Base-by-base conservation (phyloP, 192 early-diverging fungal species). In the Cladochytrium replicatum region DNA sequence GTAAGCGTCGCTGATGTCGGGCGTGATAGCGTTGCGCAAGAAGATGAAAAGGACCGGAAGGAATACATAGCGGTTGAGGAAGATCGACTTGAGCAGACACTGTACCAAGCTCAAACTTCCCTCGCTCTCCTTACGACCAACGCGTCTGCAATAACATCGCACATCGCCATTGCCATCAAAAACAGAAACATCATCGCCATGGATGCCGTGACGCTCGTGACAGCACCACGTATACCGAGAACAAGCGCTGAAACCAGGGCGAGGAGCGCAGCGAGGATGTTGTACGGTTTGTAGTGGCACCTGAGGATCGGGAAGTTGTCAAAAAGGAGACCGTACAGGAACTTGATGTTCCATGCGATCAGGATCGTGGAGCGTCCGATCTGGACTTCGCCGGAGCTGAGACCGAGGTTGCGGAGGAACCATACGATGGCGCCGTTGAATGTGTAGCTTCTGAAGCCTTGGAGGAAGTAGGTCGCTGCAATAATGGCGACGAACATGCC, bases 261-360 rank as follows among this genome's bases (percentile, higher is more conserved):
- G n/a, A n/a, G n/a, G n/a, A n/a, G n/a, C n/a, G n/a, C n/a, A n/a
- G n/a, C n/a, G n/a, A n/a, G n/a, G n/a, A n/a, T n/a, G n/a, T n/a
- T n/a, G n/a, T 45, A 58, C 5, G 57, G 57, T 5, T 30, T 55
- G 50, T 58, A 46, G 19, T 58, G 46, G 7, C 32, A 8, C 6
- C 51, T 40, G 41, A 58, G 52, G 7, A 58, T 24, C n/a, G 57
- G 57, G 39, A 58, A 58, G 21, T 56, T 56, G 43, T 58, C 57
- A 29, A 58, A 56, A 4, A 48, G 7, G 21, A 56, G 46, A 2
- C 57, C 57, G 24, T 58, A 58, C 7, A 56, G 6, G 48, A 58
- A 50, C 32, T 58, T 58, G 8, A 58, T 58, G 41, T 58, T 58
- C 57, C 57, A 58, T 32, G 57, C 46, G 6, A 58, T 43, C 28